Evolutionary conservation across 2,329 filamentous ascomycete species (phyloP).

Genomic region (Xylariaceae sp.): DNA sequence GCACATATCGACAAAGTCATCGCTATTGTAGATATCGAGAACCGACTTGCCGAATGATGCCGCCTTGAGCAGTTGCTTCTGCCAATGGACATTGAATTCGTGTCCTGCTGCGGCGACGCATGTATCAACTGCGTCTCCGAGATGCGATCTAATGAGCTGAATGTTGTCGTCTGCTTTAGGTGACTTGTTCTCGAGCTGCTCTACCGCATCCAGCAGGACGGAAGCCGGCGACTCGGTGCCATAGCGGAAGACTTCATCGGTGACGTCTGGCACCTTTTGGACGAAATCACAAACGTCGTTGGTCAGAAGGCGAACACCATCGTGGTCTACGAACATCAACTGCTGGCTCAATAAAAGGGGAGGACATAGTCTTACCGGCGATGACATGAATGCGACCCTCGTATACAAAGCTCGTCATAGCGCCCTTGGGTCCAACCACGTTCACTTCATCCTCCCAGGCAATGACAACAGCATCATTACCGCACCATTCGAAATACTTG

Average conservation of each 20-base stretch:
- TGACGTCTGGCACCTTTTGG: slow-evolving; percentile 85
- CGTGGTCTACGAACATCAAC: slow-evolving; percentile 48
- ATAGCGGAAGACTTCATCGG: slow-evolving; percentile 82
- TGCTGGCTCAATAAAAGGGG: background rate
- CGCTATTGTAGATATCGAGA: slow-evolving; percentile 92
- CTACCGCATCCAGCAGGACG: slow-evolving; percentile 87
- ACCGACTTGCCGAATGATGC: slow-evolving; percentile 98
- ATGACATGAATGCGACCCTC: slow-evolving; percentile 86
- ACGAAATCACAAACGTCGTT: slow-evolving; percentile 96
- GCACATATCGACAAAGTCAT: slow-evolving; percentile 98
- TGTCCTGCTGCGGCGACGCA: slow-evolving; percentile 91
- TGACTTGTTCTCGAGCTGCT: slow-evolving; percentile 85
- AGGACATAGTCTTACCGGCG: slow-evolving; percentile 55
- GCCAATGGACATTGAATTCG: slow-evolving; percentile 86
- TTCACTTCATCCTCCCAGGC: slow-evolving; percentile 98
- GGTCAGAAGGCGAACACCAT: slow-evolving; percentile 85
- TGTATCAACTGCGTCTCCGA: slow-evolving; percentile 88
- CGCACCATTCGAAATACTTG: slow-evolving; percentile 91
- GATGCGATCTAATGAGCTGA: slow-evolving; percentile 79
- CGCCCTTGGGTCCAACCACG: slow-evolving; percentile 78
- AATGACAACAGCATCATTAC: slow-evolving; percentile 85
- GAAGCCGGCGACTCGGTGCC: slow-evolving; percentile 85
- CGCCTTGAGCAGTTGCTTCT: slow-evolving; percentile 92
- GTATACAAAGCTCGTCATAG: slow-evolving; percentile 75
- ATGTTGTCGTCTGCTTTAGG: slow-evolving; percentile 98